phyloP scores from a whole-genome alignment of 1,284 basidiomycete species.

The Leccinum pachyderme region DNA sequence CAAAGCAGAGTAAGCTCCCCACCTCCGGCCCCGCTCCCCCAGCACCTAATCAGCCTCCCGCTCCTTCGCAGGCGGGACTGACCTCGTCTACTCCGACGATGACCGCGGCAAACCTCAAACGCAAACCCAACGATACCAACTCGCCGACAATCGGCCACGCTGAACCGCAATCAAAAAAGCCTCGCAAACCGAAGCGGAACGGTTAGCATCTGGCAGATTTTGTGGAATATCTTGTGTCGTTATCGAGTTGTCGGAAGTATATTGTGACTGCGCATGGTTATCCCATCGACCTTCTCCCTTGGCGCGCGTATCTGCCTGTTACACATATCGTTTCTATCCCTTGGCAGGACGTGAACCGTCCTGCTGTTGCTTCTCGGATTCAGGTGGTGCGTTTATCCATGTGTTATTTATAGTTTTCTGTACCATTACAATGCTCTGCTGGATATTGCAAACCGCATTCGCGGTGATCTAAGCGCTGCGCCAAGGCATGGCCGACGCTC shows the following conservation, averaged over 20 bases:
- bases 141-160: slow-evolving; percentile 50
- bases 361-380: slow-evolving; percentile 35
- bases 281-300: slow-evolving; percentile 16
- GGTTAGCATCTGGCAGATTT: slow-evolving; percentile 33
- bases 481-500: background rate
- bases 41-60: slow-evolving; percentile 38
- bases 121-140: slow-evolving; percentile 55
- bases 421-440: slow-evolving; percentile 31
- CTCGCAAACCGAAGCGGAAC: slow-evolving; percentile 43
- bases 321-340: slow-evolving; percentile 33
- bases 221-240: slow-evolving; percentile 31
- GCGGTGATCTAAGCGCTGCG: slow-evolving; percentile 4
- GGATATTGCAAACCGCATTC: slow-evolving; percentile 19
- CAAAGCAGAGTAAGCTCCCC: slow-evolving; percentile 54
- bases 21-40: slow-evolving; percentile 44
- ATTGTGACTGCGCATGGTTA: slow-evolving; percentile 31
- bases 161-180: slow-evolving; percentile 49
- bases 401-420: slow-evolving; percentile 40
- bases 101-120: slow-evolving; percentile 57
- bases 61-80: slow-evolving; percentile 42
- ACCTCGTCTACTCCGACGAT: slow-evolving; percentile 49
- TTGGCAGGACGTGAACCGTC: slow-evolving; percentile 25
- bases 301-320: slow-evolving; percentile 25
- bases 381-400: slow-evolving; percentile 24
- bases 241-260: slow-evolving; percentile 28